Evolutionary conservation across 352 stramenopile species (phyloP).

Genomic region (Phytophthora fragariae): DNA sequence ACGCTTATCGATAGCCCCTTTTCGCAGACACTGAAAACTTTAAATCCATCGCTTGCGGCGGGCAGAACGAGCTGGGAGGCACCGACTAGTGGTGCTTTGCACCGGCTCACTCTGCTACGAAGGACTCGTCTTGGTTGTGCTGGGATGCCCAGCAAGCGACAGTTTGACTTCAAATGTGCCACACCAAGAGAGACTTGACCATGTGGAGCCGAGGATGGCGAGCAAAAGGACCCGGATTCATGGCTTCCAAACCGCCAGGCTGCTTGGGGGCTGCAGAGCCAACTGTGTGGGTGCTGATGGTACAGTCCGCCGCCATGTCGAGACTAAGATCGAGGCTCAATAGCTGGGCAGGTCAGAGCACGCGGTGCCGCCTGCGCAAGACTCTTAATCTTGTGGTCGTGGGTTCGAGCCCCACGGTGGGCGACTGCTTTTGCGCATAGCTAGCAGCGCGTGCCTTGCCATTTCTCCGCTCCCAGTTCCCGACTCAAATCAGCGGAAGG

Average conservation of each 20-base stretch:
- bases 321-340: slow-evolving; percentile 6
- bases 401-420: too few species aligned
- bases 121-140: slow-evolving; percentile 4
- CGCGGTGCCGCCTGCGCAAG: background rate
- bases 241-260: slow-evolving; percentile 9
- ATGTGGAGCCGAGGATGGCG: slow-evolving; percentile 21
- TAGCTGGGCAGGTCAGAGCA: background rate
- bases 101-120: slow-evolving; percentile 32
- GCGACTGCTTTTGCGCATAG: too few species aligned
- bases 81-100: background rate
- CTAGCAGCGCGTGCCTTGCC: slow-evolving; percentile 6
- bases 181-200: slow-evolving; percentile 23
- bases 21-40: slow-evolving; percentile 26
- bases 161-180: slow-evolving; percentile 23
- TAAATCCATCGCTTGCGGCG: background rate
- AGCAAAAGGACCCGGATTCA: background rate
- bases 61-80: background rate
- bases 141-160: slow-evolving; percentile 16
- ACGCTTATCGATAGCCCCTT: background rate
- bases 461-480: slow-evolving; percentile 13
- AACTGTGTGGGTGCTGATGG: slow-evolving; percentile 28
- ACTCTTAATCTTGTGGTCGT: too few species aligned
- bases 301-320: slow-evolving; percentile 11
- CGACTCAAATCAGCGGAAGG: slow-evolving; percentile 23
- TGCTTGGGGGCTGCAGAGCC: slow-evolving; percentile 9